Percentiles rank a stretch among this genome's conserved stretches.
These are phyloP conservation scores for Lactarius hatsudake DNA, from an alignment of 768 basidiomycete species.

Conservation along the genomic window DNA sequence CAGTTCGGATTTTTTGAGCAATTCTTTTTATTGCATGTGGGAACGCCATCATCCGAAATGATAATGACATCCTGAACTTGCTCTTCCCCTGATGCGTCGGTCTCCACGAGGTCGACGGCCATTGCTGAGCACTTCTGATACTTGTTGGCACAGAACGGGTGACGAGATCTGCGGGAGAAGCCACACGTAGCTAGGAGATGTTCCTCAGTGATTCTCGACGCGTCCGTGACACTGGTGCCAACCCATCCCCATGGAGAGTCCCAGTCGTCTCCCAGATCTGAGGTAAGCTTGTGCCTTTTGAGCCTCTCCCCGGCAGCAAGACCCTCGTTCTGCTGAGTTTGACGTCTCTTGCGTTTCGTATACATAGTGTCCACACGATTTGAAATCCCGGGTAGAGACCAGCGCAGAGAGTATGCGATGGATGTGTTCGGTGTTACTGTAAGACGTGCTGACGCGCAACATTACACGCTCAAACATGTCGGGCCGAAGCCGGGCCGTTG, in stretches of 20 bases:
- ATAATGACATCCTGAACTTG: slow-evolving; percentile 62
- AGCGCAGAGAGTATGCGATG: background rate
- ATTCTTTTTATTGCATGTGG: slow-evolving; percentile 52
- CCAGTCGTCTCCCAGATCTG: slow-evolving; percentile 29
- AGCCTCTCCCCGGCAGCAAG: slow-evolving; percentile 60
- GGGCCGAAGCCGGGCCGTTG: slow-evolving; percentile 15
- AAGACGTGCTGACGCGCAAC: slow-evolving; percentile 11
- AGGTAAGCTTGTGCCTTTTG: slow-evolving; percentile 53
- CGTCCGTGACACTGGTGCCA: slow-evolving; percentile 54
- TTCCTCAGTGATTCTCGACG: slow-evolving; percentile 60
- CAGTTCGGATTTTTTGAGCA: slow-evolving; percentile 84
- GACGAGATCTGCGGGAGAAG: slow-evolving; percentile 49
- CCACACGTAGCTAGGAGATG: slow-evolving; percentile 70
- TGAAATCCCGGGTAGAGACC: background rate
- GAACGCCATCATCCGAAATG: slow-evolving; percentile 63
- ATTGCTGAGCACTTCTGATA: slow-evolving; percentile 36
- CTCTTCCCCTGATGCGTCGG: slow-evolving; percentile 38
- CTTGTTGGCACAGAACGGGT: slow-evolving; percentile 59
- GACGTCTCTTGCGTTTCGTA: slow-evolving; percentile 56
- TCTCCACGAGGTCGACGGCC: slow-evolving; percentile 27
- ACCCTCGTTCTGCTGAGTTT: slow-evolving; percentile 46
- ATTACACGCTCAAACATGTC: slow-evolving; percentile 1
- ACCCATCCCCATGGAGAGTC: slow-evolving; percentile 79
- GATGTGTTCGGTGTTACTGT: background rate
- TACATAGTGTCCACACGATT: slow-evolving; percentile 42